Conservation (phyloP, 2,329 filamentous ascomycete species). For the Arthroderma uncinatum region DNA sequence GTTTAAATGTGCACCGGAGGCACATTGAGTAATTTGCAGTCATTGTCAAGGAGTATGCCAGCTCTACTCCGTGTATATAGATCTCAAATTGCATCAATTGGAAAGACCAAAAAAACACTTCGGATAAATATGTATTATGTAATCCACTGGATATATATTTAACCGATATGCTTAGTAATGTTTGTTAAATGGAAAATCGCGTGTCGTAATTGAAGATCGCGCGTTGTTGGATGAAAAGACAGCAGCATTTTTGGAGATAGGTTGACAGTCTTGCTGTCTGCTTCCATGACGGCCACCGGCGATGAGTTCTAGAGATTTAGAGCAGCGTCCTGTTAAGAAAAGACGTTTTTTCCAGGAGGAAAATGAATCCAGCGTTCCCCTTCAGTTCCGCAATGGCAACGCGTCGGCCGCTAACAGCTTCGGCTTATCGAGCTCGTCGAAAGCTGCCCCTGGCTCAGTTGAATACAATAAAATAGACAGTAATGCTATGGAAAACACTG, state of each 20-base stretch:
- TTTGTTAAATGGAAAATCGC: background rate
- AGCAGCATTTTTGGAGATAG: background rate
- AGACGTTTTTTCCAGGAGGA: slow-evolving; percentile 52
- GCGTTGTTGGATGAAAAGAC: background rate
- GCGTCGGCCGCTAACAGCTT: slow-evolving; percentile 5
- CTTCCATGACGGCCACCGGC: slow-evolving; percentile 2
- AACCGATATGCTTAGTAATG: background rate
- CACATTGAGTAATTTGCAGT: background rate
- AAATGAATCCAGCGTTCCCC: background rate
- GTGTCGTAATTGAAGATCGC: background rate
- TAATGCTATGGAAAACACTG: background rate
- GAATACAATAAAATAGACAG: background rate
- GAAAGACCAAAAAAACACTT: background rate
- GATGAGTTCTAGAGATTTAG: slow-evolving; percentile 34
- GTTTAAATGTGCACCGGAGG: background rate
- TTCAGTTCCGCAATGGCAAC: background rate
- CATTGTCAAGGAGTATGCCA: background rate
- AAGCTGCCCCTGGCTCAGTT: background rate
- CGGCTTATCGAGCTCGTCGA: background rate
- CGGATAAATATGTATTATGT: background rate
- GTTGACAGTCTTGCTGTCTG: background rate
- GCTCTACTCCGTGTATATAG: background rate
- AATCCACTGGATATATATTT: background rate
- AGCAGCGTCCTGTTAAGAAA: slow-evolving; percentile 49
- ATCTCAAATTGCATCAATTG: background rate